phyloP scores from a whole-genome alignment of 768 basidiomycete species.

The Lactarius deliciosus region DNA sequence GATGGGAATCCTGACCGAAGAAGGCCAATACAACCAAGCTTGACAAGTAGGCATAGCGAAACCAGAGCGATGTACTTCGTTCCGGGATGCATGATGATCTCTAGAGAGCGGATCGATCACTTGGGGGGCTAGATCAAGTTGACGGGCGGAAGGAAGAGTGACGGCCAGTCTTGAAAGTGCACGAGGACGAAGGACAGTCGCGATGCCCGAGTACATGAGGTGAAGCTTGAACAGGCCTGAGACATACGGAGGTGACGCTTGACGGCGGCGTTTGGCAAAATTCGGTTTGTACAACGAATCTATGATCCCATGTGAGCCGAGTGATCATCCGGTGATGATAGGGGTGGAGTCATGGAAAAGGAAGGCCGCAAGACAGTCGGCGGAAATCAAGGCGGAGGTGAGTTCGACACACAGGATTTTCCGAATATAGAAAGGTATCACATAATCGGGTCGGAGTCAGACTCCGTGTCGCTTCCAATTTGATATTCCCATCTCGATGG shows the following conservation, averaged over 20 bases:
- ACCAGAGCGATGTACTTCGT: slow-evolving; percentile 5
- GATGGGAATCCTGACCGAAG: neutral
- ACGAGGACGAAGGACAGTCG: neutral
- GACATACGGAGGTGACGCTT: neutral
- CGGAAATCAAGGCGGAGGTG: no score
- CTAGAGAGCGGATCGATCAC: neutral
- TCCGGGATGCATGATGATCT: neutral
- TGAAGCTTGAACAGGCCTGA: neutral
- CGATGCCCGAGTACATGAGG: neutral
- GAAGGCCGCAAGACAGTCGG: no score
- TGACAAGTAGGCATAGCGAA: slow-evolving; percentile 10
- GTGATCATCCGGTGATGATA: no score
- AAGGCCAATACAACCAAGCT: slow-evolving; percentile 15
- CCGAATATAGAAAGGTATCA: no score
- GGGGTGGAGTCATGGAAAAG: no score
- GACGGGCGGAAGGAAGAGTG: neutral
- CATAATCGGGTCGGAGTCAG: no score
- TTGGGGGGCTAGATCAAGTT: neutral
- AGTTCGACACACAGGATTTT: no score
- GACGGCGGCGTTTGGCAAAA: no score
- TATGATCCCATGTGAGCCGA: neutral
- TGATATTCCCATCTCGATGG: no score
- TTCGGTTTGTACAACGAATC: no score
- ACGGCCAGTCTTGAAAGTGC: neutral
- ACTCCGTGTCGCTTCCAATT: no score